Evolutionary conservation across 495 filamentous ascomycete genomes (phyloP).

Genomic region (Trichoderma asperelloides): DNA sequence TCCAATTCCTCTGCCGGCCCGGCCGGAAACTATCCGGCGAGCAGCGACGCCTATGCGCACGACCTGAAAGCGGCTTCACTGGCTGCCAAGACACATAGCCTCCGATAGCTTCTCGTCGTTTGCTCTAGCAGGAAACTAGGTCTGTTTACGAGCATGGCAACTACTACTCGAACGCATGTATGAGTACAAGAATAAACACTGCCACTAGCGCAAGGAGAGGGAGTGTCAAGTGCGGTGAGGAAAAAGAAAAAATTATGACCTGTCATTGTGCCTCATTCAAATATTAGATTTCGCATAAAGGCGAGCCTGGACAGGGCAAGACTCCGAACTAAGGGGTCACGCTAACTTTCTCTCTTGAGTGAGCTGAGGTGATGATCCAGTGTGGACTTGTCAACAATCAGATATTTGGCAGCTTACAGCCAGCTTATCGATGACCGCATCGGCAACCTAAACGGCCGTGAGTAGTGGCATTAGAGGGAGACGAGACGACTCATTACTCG

Average conservation of each 20-base stretch:
- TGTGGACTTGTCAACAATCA: not conserved
- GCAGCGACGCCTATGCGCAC: not conserved
- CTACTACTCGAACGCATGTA: not conserved
- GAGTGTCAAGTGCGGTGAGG: not conserved
- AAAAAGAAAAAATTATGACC: not conserved
- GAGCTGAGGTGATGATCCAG: not conserved
- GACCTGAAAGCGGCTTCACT: not conserved
- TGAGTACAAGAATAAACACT: not conserved
- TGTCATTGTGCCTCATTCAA: not conserved
- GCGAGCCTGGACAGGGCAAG: not conserved
- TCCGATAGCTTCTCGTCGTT: not conserved
- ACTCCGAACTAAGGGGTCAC: not conserved
- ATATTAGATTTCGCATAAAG: not conserved
- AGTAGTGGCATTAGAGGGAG: not conserved
- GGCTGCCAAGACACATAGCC: not conserved
- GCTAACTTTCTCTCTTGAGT: not conserved
- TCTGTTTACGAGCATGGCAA: not conserved
- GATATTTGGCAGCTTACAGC: not conserved
- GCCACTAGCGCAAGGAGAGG: not conserved
- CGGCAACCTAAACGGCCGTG: not conserved
- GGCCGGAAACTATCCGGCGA: not conserved
- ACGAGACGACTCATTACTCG: not conserved
- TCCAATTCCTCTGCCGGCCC: not conserved
- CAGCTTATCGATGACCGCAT: not conserved
- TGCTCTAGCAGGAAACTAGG: not conserved